Conservation (phyloP, 345 rosid species). For the Brassica cretica region DNA sequence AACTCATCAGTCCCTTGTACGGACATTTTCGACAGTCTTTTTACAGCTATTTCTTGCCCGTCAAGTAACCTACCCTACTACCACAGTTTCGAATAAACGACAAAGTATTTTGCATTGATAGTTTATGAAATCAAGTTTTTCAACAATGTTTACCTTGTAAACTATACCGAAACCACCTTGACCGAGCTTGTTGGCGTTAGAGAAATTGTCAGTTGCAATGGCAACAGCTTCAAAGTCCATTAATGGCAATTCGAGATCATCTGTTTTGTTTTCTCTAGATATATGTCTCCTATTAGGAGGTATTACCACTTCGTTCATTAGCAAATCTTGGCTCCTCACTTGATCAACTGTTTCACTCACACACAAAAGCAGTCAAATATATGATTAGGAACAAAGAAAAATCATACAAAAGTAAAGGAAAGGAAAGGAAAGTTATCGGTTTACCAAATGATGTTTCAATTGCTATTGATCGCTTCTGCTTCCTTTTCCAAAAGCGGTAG, state of each 20-base stretch:
- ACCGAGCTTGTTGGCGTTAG: constrained; percentile 25
- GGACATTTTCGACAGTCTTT: constrained; percentile 70
- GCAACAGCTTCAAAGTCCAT: constrained; percentile 33
- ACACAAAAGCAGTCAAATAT: background rate
- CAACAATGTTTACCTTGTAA: constrained; percentile 57
- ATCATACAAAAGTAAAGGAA: background rate
- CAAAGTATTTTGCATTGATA: background rate
- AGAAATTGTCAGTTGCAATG: constrained; percentile 24
- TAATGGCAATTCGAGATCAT: constrained; percentile 29
- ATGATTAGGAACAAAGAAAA: background rate
- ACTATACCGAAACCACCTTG: constrained; percentile 76
- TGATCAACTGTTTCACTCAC: constrained; percentile 41
- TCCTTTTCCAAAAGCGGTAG: constrained; percentile 54
- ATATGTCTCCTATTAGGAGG: constrained; percentile 64
- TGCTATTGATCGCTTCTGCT: constrained; percentile 27
- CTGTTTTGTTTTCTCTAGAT: constrained; percentile 26
- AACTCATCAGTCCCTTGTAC: constrained; percentile 79
- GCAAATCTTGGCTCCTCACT: constrained; percentile 67
- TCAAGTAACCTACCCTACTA: constrained; percentile 58
- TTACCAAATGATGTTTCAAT: constrained; percentile 26
- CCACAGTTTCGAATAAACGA: background rate
- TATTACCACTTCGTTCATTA: constrained; percentile 57
- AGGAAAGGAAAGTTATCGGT: background rate
- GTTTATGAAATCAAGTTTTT: background rate
- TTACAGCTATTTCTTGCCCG: constrained; percentile 72